A percentile compares a stretch with the other conserved stretches of the same genome.
phyloP scores from a whole-genome alignment of 2,329 filamentous ascomycete species.

The Colletotrichum neosansevieriae region DNA sequence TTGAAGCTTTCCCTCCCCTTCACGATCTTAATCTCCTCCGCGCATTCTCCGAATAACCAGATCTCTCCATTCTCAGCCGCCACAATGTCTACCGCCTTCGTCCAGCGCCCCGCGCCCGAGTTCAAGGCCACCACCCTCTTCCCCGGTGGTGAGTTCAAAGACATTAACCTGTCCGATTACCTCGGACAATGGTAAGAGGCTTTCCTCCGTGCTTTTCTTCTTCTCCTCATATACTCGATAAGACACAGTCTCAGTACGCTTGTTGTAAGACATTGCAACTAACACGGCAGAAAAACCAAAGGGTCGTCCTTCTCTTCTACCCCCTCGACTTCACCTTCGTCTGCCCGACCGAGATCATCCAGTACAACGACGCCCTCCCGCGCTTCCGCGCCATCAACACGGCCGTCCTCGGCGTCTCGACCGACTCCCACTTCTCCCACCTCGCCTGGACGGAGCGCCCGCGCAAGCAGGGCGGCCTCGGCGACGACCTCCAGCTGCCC shows the following conservation, averaged over 20 bases:
- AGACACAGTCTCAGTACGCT: background rate
- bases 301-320: constrained; percentile 76
- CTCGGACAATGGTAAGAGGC: constrained; percentile 59
- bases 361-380: constrained; percentile 71
- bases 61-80: background rate
- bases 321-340: constrained; percentile 78
- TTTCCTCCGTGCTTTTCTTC: background rate
- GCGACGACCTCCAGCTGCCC: constrained; percentile 69
- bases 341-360: constrained; percentile 75
- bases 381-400: constrained; percentile 71
- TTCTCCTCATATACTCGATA: no score
- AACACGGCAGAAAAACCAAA: constrained; percentile 40
- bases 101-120: constrained; percentile 61
- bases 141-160: constrained; percentile 61
- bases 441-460: constrained; percentile 70
- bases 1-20: background rate
- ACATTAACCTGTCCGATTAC: constrained; percentile 59
- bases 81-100: constrained; percentile 59
- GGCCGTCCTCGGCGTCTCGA: constrained; percentile 70
- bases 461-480: constrained; percentile 72
- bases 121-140: constrained; percentile 65
- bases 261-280: background rate
- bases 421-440: constrained; percentile 69
- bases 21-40: constrained; percentile 8
- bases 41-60: background rate